These are phyloP conservation scores for Schoenoplectus tabernaemontani DNA, from an alignment of 202 grass and related monocot genomes.

Conservation along the genomic window DNA sequence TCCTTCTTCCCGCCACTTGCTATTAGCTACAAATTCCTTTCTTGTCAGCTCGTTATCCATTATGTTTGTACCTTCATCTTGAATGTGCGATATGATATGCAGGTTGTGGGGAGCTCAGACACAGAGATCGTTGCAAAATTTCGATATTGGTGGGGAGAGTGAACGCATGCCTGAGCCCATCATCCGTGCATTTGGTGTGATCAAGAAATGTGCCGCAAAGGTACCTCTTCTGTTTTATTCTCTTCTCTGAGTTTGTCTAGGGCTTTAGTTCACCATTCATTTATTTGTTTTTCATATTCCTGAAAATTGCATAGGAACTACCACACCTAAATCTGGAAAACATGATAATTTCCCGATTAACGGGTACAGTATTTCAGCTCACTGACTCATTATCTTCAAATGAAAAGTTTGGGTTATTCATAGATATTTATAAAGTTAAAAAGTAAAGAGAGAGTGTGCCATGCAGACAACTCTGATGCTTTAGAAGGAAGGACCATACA, in stretches of 20 bases:
- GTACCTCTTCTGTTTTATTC: slow-evolving; percentile 18
- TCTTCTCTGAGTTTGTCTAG: not conserved
- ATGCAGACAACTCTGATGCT: not conserved
- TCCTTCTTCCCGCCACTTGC: not conserved
- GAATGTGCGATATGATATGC: not conserved
- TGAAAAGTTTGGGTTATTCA: not conserved
- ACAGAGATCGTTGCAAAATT: slow-evolving; percentile 94
- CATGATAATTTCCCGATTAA: not conserved
- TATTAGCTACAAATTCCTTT: not conserved
- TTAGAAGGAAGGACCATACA: not conserved
- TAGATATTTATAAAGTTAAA: not conserved
- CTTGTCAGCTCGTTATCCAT: not conserved
- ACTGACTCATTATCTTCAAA: not conserved
- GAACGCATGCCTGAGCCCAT: slow-evolving; percentile 92
- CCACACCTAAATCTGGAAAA: not conserved
- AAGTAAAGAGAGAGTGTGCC: not conserved
- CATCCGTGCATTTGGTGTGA: slow-evolving; percentile 84
- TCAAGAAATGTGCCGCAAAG: slow-evolving; percentile 96
- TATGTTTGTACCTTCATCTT: not conserved
- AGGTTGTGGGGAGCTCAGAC: slow-evolving; percentile 99
- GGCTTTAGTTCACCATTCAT: not conserved
- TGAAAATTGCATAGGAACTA: too few relatives aligned
- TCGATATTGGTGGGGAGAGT: slow-evolving; percentile 74
- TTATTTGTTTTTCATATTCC: not conserved
- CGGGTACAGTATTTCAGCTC: not conserved